A percentile compares a stretch with the other conserved stretches of the same genome.
Conservation (phyloP, 2,329 filamentous ascomycete genomes). For the Clarireedia homoeocarpa region DNA sequence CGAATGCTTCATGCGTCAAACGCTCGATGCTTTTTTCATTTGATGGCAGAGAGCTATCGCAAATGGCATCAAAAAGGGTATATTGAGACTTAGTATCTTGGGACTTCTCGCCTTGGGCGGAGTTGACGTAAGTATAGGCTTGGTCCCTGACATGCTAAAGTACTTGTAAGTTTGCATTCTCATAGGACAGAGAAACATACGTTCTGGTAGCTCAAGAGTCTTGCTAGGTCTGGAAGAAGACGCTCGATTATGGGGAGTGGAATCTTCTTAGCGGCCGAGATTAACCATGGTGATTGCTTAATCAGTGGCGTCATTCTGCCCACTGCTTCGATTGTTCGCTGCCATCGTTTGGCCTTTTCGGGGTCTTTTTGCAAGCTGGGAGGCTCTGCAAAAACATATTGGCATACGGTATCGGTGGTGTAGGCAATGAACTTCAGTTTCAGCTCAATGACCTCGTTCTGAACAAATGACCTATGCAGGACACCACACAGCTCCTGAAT, state of each 20-base stretch:
- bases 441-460: conserved; percentile 9
- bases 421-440: conserved; percentile 7
- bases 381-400: conserved; percentile 4
- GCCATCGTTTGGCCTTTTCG: conserved; percentile 8
- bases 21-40: conserved; percentile 29
- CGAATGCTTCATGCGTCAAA: conserved; percentile 28
- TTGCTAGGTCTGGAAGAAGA: background rate
- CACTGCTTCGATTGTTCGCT: conserved; percentile 9
- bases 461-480: background rate
- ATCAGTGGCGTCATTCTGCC: conserved; percentile 6
- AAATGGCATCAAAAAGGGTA: conserved; percentile 19
- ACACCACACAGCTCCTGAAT: conserved; percentile 3
- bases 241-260: background rate
- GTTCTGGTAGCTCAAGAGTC: background rate
- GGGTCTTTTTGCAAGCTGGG: conserved; percentile 7
- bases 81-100: background rate
- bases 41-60: conserved; percentile 23
- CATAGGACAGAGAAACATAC: background rate
- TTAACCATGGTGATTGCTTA: conserved; percentile 10
- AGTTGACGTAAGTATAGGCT: background rate
- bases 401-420: conserved; percentile 10
- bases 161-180: background rate
- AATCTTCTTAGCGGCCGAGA: conserved; percentile 1
- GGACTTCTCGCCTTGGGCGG: background rate
- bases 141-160: background rate